Evolutionary conservation across 352 stramenopile genomes (phyloP).

Genomic region (Phytopythium sindhum): DNA sequence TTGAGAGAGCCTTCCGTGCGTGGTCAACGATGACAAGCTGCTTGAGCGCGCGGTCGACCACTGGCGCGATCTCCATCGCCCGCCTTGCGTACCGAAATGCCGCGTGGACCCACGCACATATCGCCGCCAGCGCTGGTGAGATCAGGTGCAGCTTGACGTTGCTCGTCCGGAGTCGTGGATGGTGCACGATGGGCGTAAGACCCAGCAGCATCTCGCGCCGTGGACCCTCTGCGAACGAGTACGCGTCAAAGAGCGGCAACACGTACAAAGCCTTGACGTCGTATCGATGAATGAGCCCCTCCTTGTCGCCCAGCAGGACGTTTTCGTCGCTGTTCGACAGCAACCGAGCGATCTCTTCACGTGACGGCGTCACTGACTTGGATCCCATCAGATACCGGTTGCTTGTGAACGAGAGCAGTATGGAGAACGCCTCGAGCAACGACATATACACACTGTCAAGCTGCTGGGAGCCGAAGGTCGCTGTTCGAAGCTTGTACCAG

Average conservation of each 20-base stretch:
- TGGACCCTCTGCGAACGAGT: slow-evolving; percentile 73
- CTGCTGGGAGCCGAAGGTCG: slow-evolving; percentile 16
- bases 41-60: slow-evolving; percentile 46
- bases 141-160: slow-evolving; percentile 61
- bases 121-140: slow-evolving; percentile 56
- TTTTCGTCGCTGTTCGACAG: slow-evolving; percentile 81
- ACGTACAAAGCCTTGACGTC: slow-evolving; percentile 75
- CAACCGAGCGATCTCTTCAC: slow-evolving; percentile 60
- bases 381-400: slow-evolving; percentile 55
- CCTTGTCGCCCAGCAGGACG: slow-evolving; percentile 69
- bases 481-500: slow-evolving; percentile 68
- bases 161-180: slow-evolving; percentile 57
- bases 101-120: slow-evolving; percentile 69
- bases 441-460: slow-evolving; percentile 59
- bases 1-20: slow-evolving; percentile 28
- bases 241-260: slow-evolving; percentile 74
- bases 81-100: slow-evolving; percentile 69
- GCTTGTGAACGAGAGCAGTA: slow-evolving; percentile 69
- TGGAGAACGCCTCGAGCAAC: slow-evolving; percentile 61
- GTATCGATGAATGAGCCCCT: slow-evolving; percentile 79
- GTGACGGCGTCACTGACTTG: slow-evolving; percentile 35
- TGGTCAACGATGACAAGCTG: slow-evolving; percentile 58
- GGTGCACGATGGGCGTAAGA: slow-evolving; percentile 69
- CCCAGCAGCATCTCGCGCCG: slow-evolving; percentile 53
- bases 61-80: slow-evolving; percentile 62